Evolutionary conservation across 441 rosid genomes (phyloP), one percentile per base, ranked within the genome.

Genomic region (Breynia disticha): DNA sequence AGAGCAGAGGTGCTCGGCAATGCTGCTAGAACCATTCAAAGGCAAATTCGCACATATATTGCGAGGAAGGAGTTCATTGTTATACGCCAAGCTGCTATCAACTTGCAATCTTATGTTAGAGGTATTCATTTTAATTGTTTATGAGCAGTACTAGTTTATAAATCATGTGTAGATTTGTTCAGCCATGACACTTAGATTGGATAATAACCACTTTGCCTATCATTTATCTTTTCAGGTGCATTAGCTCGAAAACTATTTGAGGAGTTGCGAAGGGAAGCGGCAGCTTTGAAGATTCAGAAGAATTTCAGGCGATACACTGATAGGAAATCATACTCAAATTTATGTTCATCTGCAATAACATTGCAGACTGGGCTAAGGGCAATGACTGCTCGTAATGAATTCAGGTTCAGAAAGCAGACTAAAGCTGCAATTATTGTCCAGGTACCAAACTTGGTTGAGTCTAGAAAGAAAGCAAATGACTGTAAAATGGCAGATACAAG

Each of bases 1-100:
- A 84, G 99, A 79, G 87, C 98, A 57, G 95, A 84, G 83, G 93
- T 95, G 65, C 98, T 95, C 58, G 98, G 98, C 62, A 84, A 84
- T 80, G 99, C 99, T 9, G 99, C 99, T 59, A 86, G 82, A 78
- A 86, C 71, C 70, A 80, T 95, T 61, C 99, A 95, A 78, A 84
- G 85, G 75, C 94, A 81, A 58, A 81, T 76, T 59, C 81, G 86
- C 64, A 87, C 98, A 28, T 84, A 81, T 59, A 86, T 90, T 61
- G 97, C 98, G 3, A 75, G 82, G 45, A 90, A 83, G 76, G 95
- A 90, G 69, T 95, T 95, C 66, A 69, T 86, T 63, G 76, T 76
- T 37, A 67, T 86, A 56, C 95, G 95, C 51, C 74, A 63, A 72
- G 94, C 99, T 72, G 90, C 98, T 68, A 73, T 86, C 52, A 59